Percentiles rank a stretch among this genome's conserved stretches.
Evolutionary conservation across 2,329 filamentous ascomycete genomes (phyloP).

Genomic region (Alternaria angustiovoidea): DNA sequence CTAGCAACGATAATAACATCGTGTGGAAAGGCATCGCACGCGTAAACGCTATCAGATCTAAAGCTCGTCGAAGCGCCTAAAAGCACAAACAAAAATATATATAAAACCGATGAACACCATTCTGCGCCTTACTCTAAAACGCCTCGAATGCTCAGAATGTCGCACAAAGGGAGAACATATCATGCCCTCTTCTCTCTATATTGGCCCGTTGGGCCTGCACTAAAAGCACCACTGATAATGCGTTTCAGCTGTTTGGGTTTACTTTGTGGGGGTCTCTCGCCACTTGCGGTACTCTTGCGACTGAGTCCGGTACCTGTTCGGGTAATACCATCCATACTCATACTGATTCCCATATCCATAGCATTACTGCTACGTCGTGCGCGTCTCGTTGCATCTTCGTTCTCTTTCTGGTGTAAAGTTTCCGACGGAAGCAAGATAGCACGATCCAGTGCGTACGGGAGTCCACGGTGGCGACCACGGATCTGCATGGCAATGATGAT

Average conservation of each 20-base stretch:
- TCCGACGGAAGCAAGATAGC: conserved; percentile 74
- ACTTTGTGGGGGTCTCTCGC: conserved; percentile 11
- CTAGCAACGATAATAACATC: not conserved
- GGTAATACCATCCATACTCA: conserved; percentile 20
- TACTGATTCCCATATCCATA: conserved; percentile 17
- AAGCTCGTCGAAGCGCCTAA: not conserved
- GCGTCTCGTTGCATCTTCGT: conserved; percentile 59
- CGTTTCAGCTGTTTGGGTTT: conserved; percentile 29
- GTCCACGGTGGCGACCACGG: conserved; percentile 69
- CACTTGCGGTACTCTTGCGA: conserved; percentile 25
- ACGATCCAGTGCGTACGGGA: conserved; percentile 73
- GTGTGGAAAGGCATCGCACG: not conserved
- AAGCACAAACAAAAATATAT: not conserved
- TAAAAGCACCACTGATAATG: conserved; percentile 34
- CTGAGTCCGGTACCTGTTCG: conserved; percentile 33
- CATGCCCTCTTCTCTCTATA: conserved; percentile 21
- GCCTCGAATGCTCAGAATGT: not conserved
- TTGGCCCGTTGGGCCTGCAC: conserved; percentile 27
- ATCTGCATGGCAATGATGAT: conserved; percentile 73
- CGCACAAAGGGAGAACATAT: not conserved
- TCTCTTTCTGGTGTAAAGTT: conserved; percentile 68
- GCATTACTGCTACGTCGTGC: conserved; percentile 38
- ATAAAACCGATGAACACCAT: not conserved
- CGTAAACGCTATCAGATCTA: conserved; percentile 5
- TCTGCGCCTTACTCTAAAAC: not conserved